Conservation (phyloP, 1,284 basidiomycete genomes). For the Pseudozyma hubeiensis region DNA sequence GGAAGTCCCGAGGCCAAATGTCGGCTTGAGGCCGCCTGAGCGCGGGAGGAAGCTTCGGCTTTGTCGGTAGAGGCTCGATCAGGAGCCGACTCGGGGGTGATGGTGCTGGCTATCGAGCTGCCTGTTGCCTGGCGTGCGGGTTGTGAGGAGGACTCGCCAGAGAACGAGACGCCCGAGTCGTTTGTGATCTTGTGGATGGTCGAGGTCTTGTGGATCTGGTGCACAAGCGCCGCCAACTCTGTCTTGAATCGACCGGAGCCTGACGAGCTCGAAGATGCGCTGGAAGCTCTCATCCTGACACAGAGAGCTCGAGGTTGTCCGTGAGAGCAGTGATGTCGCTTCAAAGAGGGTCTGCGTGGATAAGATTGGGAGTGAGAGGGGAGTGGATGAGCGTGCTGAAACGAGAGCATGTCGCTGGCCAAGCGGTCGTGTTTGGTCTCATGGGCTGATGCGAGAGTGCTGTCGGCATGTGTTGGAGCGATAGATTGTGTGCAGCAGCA, state of each 20-base stretch:
- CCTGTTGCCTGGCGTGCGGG: constrained; percentile 28
- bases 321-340: constrained; percentile 22
- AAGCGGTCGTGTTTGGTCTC: not conserved
- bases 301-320: constrained; percentile 24
- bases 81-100: constrained; percentile 38
- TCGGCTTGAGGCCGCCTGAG: not conserved
- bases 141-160: constrained; percentile 7
- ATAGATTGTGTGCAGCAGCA: not conserved
- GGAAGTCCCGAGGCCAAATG: constrained; percentile 6
- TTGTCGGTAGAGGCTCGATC: constrained; percentile 31
- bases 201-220: constrained; percentile 42
- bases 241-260: constrained; percentile 22
- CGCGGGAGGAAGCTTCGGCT: constrained; percentile 4
- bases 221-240: constrained; percentile 22
- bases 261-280: constrained; percentile 8
- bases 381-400: constrained; percentile 24
- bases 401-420: constrained; percentile 27
- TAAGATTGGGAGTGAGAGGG: constrained; percentile 9
- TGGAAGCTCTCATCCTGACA: constrained; percentile 23
- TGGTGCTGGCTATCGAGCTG: constrained; percentile 48
- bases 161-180: constrained; percentile 54
- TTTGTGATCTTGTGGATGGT: constrained; percentile 45
- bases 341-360: constrained; percentile 24
- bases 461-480: not conserved
- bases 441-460: not conserved